phyloP scores from a whole-genome alignment of 1,284 basidiomycete genomes.

The Ustilago shanxiensis region DNA sequence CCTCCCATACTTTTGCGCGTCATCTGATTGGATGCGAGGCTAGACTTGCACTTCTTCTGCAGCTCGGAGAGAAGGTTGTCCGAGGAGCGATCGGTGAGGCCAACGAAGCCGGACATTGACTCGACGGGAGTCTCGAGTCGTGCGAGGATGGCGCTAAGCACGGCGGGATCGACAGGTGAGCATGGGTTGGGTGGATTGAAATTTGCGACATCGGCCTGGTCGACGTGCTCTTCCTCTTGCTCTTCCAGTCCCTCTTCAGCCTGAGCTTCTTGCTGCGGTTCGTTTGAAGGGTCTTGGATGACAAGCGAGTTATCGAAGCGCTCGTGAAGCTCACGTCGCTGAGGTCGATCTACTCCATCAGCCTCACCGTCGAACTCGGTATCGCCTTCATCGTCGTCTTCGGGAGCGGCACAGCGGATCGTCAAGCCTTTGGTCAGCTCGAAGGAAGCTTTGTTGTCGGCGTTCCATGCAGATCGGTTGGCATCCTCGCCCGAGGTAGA shows the following conservation, averaged over 20 bases:
- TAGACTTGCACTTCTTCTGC: constrained; percentile 72
- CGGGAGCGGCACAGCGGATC: constrained; percentile 26
- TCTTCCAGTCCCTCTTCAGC: background rate
- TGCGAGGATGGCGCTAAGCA: constrained; percentile 77
- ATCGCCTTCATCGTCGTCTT: constrained; percentile 23
- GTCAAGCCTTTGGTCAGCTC: constrained; percentile 53
- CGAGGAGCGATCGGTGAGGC: constrained; percentile 75
- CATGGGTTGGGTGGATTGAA: constrained; percentile 81
- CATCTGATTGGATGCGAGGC: constrained; percentile 46
- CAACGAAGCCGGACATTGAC: constrained; percentile 77
- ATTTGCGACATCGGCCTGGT: background rate
- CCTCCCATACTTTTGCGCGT: constrained; percentile 66
- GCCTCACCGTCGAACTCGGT: constrained; percentile 12
- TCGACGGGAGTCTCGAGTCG: constrained; percentile 76
- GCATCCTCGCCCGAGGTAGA: constrained; percentile 39
- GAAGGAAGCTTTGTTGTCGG: constrained; percentile 42
- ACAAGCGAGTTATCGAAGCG: constrained; percentile 40
- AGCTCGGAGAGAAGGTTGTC: constrained; percentile 77
- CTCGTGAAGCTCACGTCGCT: constrained; percentile 28
- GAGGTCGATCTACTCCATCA: constrained; percentile 14
- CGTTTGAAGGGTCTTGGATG: constrained; percentile 19
- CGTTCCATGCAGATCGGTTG: constrained; percentile 40
- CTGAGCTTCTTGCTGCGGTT: constrained; percentile 3
- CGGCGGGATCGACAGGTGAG: constrained; percentile 82
- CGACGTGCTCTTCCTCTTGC: background rate